A percentile compares a stretch with the other conserved stretches of the same genome.
Conservation (phyloP, 2,329 filamentous ascomycete genomes). For the Dothiorella sarmentorum region DNA sequence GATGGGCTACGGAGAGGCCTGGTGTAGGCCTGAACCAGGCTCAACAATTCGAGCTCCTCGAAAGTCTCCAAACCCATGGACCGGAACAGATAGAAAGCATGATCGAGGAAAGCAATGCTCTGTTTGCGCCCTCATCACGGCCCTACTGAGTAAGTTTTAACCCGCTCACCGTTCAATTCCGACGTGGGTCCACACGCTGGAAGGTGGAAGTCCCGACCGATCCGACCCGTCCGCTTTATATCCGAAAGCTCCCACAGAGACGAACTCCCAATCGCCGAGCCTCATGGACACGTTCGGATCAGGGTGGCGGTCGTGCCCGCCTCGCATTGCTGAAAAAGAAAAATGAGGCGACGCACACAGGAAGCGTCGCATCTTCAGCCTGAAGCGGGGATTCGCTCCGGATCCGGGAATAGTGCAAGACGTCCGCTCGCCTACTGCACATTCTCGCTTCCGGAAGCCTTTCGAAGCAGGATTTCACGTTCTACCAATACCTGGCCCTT, state of each 20-base stretch:
- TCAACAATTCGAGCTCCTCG: conserved; percentile 81
- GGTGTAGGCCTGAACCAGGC: conserved; percentile 63
- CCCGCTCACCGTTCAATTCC: neutral
- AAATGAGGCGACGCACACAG: neutral
- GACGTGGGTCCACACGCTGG: neutral
- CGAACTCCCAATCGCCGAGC: neutral
- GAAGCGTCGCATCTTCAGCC: neutral
- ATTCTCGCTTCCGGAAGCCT: neutral
- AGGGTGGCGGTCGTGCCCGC: neutral
- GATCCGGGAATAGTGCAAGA: neutral
- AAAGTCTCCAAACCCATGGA: conserved; percentile 62
- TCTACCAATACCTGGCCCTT: too few relatives aligned
- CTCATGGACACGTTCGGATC: neutral
- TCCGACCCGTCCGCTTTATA: neutral
- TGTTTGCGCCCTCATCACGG: conserved; percentile 17
- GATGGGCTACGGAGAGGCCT: conserved; percentile 51
- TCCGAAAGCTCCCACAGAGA: neutral
- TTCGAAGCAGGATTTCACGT: too few relatives aligned
- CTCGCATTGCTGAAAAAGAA: neutral
- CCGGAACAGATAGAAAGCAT: conserved; percentile 39
- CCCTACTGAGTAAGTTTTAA: neutral
- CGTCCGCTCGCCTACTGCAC: neutral
- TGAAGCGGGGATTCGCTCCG: neutral
- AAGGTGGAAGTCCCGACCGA: neutral
- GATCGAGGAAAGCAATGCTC: conserved; percentile 36